Conservation (phyloP, 169 alveolate genomes). For the Cryptosporidium sp. region DNA sequence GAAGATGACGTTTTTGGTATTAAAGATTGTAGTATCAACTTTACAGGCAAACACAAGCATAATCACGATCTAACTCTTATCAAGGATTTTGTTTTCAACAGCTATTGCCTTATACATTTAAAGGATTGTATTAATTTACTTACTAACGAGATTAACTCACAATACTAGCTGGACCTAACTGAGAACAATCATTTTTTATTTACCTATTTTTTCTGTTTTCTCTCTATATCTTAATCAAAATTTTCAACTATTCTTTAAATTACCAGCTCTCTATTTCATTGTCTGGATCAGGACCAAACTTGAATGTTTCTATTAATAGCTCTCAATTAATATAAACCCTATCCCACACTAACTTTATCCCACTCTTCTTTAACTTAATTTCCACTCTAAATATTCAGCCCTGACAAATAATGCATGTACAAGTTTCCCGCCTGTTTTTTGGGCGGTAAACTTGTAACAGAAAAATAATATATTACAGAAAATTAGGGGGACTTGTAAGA, state of each 20-base stretch:
- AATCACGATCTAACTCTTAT: slow-evolving; percentile 9
- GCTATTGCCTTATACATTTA: slow-evolving; percentile 21
- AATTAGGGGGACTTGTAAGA: background rate
- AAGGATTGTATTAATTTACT: background rate
- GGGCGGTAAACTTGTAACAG: background rate
- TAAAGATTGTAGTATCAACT: slow-evolving; percentile 22
- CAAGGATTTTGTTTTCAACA: slow-evolving; percentile 14
- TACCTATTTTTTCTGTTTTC: background rate
- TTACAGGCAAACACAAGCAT: slow-evolving; percentile 21
- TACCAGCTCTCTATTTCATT: background rate
- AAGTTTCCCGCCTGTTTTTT: background rate
- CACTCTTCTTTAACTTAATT: background rate
- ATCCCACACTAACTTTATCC: background rate
- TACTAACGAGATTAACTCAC: slow-evolving; percentile 4
- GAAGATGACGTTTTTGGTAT: slow-evolving; percentile 71
- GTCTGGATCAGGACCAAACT: too few relatives aligned
- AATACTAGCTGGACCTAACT: background rate
- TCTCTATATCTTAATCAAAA: background rate
- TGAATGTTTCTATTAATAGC: too few relatives aligned
- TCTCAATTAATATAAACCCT: background rate
- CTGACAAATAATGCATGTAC: background rate
- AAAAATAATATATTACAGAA: background rate
- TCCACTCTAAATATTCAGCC: background rate
- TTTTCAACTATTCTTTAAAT: background rate
- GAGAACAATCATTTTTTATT: background rate